These are phyloP conservation scores for Blastobotrys raffinosifermentans DNA, from an alignment of 1,139 yeast species.

Conservation along the genomic window DNA sequence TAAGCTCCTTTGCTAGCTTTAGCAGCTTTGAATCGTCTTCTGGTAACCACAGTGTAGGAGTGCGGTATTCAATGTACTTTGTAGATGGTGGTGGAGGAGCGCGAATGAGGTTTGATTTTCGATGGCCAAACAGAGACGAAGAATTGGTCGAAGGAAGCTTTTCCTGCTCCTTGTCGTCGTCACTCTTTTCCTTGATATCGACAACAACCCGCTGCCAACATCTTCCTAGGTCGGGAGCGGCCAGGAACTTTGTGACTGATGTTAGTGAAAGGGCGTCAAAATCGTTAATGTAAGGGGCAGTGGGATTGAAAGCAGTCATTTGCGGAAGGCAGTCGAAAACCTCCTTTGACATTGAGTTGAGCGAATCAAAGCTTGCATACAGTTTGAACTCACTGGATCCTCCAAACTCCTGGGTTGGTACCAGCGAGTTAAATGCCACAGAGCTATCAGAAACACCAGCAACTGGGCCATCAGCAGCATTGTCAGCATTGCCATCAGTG, in stretches of 20 bases:
- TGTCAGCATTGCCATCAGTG: conserved; percentile 1
- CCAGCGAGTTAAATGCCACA: conserved; percentile 1
- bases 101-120: conserved; percentile 24
- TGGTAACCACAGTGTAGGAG: conserved; percentile 95
- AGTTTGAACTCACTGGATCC: conserved; percentile 47
- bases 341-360: conserved; percentile 39
- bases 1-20: conserved; percentile 76
- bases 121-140: conserved; percentile 14
- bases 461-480: conserved; percentile 1
- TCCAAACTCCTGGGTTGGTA: not conserved
- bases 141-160: conserved; percentile 3
- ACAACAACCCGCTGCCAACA: conserved; percentile 32
- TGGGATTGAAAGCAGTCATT: conserved; percentile 20
- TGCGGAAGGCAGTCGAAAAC: conserved; percentile 25
- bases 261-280: conserved; percentile 29
- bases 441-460: conserved; percentile 1
- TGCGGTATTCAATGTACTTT: conserved; percentile 69
- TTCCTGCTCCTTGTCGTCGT: conserved; percentile 4
- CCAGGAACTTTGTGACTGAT: conserved; percentile 29
- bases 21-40: conserved; percentile 81
- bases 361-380: conserved; percentile 44
- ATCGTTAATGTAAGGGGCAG: conserved; percentile 28
- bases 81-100: conserved; percentile 85
- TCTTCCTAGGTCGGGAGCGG: conserved; percentile 28
- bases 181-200: too few relatives aligned